Conservation (phyloP, 306 rosid species). For the Fragaria vesca region DNA sequence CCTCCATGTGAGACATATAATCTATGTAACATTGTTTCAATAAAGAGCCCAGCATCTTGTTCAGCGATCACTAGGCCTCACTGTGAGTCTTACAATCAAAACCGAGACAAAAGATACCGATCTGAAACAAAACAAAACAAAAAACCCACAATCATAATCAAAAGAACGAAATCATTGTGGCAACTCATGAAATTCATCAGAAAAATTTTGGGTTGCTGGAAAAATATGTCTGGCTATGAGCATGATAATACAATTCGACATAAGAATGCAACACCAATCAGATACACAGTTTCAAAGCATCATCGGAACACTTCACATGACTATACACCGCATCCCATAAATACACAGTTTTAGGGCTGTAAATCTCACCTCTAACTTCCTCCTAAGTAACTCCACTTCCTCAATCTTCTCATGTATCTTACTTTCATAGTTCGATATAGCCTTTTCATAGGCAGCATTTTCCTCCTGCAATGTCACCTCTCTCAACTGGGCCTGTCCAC, state of each 20-base stretch:
- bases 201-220: neutral
- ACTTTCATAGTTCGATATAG: slow-evolving; percentile 56
- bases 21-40: too few relatives aligned
- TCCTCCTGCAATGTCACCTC: slow-evolving; percentile 77
- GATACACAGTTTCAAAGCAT: neutral
- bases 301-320: neutral
- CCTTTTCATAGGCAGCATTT: slow-evolving; percentile 62
- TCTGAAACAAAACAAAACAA: too few relatives aligned
- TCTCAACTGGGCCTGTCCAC: slow-evolving; percentile 72
- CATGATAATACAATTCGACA: neutral
- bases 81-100: too few relatives aligned
- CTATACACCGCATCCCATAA: neutral
- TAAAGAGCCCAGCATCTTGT: too few relatives aligned
- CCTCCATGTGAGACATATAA: too few relatives aligned
- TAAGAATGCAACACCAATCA: neutral
- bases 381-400: slow-evolving; percentile 50
- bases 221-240: neutral
- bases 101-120: too few relatives aligned
- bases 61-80: too few relatives aligned
- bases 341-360: slow-evolving; percentile 4
- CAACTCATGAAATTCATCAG: neutral
- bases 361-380: slow-evolving; percentile 59
- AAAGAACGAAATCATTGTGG: too few relatives aligned
- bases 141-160: too few relatives aligned
- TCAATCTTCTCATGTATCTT: slow-evolving; percentile 66